A percentile compares a stretch with the other conserved stretches of the same genome.
phyloP scores from a whole-genome alignment of 2,329 filamentous ascomycete species.

The Lojkania enalia region DNA sequence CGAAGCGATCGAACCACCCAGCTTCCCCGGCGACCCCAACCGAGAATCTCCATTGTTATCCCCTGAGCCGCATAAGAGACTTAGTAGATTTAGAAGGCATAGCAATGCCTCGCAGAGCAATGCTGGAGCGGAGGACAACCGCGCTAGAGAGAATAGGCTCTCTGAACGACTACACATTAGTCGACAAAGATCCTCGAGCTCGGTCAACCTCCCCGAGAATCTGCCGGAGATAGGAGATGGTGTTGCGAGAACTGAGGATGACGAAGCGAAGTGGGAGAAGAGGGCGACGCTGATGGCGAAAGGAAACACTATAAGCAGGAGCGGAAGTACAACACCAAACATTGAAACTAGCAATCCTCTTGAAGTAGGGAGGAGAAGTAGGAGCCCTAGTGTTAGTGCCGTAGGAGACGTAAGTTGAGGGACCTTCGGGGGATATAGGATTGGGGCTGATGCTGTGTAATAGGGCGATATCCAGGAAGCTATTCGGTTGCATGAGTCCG shows the following conservation, averaged over 20 bases:
- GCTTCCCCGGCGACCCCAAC: slow-evolving; percentile 50
- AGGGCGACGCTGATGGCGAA: slow-evolving; percentile 85
- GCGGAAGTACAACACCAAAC: slow-evolving; percentile 34
- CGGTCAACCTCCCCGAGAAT: slow-evolving; percentile 75
- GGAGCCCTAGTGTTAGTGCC: slow-evolving; percentile 43
- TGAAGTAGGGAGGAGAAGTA: slow-evolving; percentile 24
- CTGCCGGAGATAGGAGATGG: slow-evolving; percentile 70
- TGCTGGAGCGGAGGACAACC: slow-evolving; percentile 17
- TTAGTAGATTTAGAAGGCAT: slow-evolving; percentile 38
- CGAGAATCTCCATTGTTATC: slow-evolving; percentile 34
- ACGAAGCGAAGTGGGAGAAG: slow-evolving; percentile 79
- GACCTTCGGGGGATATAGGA: slow-evolving; percentile 10
- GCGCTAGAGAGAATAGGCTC: slow-evolving; percentile 51
- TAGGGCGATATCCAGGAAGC: slow-evolving; percentile 81
- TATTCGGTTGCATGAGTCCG: slow-evolving; percentile 88
- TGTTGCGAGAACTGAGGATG: slow-evolving; percentile 48
- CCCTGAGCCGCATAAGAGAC: slow-evolving; percentile 30
- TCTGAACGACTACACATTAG: slow-evolving; percentile 72
- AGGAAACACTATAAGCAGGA: slow-evolving; percentile 51
- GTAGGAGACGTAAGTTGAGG: slow-evolving; percentile 43
- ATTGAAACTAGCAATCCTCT: slow-evolving; percentile 23
- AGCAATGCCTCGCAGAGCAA: slow-evolving; percentile 35
- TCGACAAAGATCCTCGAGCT: slow-evolving; percentile 59
- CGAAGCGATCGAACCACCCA: slow-evolving; percentile 75
- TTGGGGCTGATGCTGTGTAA: slow-evolving; percentile 18